Conservation (phyloP, 306 rosid species). For the Cicer cuneatum region DNA sequence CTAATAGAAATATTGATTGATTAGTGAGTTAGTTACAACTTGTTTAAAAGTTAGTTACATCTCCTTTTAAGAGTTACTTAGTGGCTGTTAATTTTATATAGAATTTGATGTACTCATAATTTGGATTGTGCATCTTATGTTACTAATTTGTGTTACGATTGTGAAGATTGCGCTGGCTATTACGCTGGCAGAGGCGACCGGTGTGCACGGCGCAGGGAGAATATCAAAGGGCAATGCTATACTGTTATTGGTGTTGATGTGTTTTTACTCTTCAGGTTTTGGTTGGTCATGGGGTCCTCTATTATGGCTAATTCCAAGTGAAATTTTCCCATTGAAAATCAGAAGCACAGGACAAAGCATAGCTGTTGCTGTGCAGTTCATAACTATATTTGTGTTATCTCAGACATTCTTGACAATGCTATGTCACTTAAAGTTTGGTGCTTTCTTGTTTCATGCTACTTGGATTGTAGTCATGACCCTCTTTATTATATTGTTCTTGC, state of each 20-base stretch:
- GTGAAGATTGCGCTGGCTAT: conserved; percentile 56
- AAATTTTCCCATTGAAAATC: conserved; percentile 59
- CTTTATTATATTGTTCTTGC: conserved; percentile 58
- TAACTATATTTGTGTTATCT: conserved; percentile 55
- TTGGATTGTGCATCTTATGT: background rate
- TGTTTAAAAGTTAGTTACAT: too few species aligned
- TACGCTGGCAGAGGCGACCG: conserved; percentile 49
- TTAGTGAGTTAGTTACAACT: too few species aligned
- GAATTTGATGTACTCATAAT: background rate
- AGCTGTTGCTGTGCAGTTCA: conserved; percentile 53
- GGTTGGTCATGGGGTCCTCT: conserved; percentile 81
- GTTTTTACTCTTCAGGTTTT: conserved; percentile 60
- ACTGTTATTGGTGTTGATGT: conserved; percentile 56
- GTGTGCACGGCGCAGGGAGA: conserved; percentile 48
- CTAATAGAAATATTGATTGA: too few species aligned
- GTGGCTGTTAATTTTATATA: background rate
- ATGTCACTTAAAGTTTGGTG: conserved; percentile 68
- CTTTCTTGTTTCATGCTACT: conserved; percentile 65
- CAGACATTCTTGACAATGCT: conserved; percentile 74
- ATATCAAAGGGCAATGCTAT: conserved; percentile 50
- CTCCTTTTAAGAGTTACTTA: too few species aligned
- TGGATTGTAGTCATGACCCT: conserved; percentile 65
- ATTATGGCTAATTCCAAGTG: conserved; percentile 67
- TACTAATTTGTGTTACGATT: background rate
- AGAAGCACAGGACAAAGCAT: conserved; percentile 60